phyloP scores from a whole-genome alignment of 2,329 filamentous ascomycete species.

The Emergomyces pasteurianus region DNA sequence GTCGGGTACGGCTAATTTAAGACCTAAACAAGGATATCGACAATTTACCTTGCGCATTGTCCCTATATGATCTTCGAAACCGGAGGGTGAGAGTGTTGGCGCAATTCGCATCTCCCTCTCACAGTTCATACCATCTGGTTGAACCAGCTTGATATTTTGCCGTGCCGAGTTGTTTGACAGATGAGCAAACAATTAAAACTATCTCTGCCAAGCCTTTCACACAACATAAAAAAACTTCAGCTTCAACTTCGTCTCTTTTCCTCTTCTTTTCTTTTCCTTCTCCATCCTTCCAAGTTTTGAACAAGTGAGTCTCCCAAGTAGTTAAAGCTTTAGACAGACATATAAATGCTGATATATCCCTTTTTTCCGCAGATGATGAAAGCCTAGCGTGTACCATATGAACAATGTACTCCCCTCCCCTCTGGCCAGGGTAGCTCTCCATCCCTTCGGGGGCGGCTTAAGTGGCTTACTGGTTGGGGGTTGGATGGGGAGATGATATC shows the following conservation, averaged over 20 bases:
- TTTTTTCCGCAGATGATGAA: constrained; percentile 77
- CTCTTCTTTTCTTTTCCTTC: constrained; percentile 39
- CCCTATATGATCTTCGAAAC: not conserved
- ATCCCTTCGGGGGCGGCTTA: constrained; percentile 58
- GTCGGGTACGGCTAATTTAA: not conserved
- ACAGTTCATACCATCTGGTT: too few species aligned
- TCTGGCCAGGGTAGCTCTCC: constrained; percentile 67
- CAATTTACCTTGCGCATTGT: not conserved
- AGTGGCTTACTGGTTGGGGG: constrained; percentile 65
- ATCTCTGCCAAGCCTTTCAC: not conserved
- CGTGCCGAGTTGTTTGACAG: constrained; percentile 2
- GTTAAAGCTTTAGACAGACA: constrained; percentile 1
- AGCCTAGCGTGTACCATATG: constrained; percentile 93
- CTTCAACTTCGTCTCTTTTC: constrained; percentile 16
- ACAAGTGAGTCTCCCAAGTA: constrained; percentile 56
- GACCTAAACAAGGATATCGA: not conserved
- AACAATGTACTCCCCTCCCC: constrained; percentile 53
- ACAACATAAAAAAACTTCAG: not conserved
- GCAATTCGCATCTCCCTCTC: not conserved
- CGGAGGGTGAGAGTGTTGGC: not conserved
- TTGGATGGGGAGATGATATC: constrained; percentile 72
- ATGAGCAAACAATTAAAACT: not conserved
- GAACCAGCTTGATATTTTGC: not conserved
- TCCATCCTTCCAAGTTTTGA: constrained; percentile 99
- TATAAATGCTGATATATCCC: constrained; percentile 23